Conservation (phyloP, 257 asterid genomes). For the Solanum pimpinellifolium region DNA sequence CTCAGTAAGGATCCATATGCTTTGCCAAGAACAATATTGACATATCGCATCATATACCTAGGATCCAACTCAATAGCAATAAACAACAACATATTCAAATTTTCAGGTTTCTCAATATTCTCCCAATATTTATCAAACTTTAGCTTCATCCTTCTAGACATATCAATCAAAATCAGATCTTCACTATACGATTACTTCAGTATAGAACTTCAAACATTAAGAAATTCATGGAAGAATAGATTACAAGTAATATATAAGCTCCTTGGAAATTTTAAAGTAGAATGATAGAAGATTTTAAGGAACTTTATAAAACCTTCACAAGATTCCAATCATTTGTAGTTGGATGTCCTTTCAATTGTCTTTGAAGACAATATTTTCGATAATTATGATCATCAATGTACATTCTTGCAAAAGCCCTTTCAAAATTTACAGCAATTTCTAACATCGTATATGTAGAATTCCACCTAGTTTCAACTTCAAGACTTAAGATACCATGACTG, state of each 20-base stretch:
- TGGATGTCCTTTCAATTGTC: background rate
- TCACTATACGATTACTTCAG: background rate
- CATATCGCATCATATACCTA: background rate
- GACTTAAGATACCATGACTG: background rate
- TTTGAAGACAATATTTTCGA: background rate
- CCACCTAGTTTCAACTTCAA: background rate
- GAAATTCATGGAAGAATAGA: background rate
- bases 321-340: background rate
- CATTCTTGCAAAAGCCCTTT: background rate
- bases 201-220: background rate
- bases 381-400: background rate
- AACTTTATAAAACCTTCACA: background rate
- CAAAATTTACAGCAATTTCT: too few relatives aligned
- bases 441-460: too few relatives aligned
- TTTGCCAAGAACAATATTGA: background rate
- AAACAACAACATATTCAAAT: background rate
- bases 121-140: background rate
- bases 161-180: background rate
- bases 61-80: background rate
- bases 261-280: background rate
- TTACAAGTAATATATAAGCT: background rate
- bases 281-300: background rate
- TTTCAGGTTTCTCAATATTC: too few relatives aligned
- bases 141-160: background rate
- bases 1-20: background rate